Base-by-base conservation (phyloP, 345 rosid species). In the Microcos paniculata region DNA sequence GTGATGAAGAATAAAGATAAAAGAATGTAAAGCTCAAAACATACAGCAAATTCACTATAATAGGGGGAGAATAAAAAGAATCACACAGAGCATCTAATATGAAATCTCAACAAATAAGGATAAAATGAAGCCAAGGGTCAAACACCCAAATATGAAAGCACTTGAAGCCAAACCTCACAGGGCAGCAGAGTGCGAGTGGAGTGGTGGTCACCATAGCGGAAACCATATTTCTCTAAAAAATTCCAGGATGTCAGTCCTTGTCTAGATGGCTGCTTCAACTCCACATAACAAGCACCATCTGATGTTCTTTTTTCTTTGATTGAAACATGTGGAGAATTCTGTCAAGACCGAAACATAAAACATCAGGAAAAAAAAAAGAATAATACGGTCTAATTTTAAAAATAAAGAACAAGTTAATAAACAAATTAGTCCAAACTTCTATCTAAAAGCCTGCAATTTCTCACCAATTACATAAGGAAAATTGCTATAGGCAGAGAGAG, bases 171-270 rank as follows among this genome's bases (percentile, higher is more conserved):
- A 85, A 96, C 99, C 99, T 96, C 99, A 68, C 87, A 85, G 40
- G 99, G 92, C 70, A 96, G 97, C 81, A 96, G 82, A 49, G 94
- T 71, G 23, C 99, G 85, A 8, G 71, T 84, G 51, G 49, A 0
- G 10, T 30, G 30, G 43, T 64, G 68, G 24, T 83, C 82, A 70
- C 98, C 97, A 73, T 93, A 93, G 78, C 87, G 90, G 70, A 89
- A 93, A 76, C 99, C 99, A 74, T 91, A 96, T 89, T 90, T 87
- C 73, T 90, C 97, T 72, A 96, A 76, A 77, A 96, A 96, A 64
- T 82, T 88, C 99, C 99, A 96, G 77, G 74, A 77, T 65, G 88
- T 88, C 43, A 4, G 77, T 77, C 68, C 79, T 45, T 84, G 78
- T 77, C 75, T 93, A 19, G 92, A 80, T 63, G 94, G 91, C 68